Percentiles rank a stretch among this genome's conserved stretches.
phyloP scores from a whole-genome alignment of 2,329 filamentous ascomycete genomes.

The Hypoxylon sp. region DNA sequence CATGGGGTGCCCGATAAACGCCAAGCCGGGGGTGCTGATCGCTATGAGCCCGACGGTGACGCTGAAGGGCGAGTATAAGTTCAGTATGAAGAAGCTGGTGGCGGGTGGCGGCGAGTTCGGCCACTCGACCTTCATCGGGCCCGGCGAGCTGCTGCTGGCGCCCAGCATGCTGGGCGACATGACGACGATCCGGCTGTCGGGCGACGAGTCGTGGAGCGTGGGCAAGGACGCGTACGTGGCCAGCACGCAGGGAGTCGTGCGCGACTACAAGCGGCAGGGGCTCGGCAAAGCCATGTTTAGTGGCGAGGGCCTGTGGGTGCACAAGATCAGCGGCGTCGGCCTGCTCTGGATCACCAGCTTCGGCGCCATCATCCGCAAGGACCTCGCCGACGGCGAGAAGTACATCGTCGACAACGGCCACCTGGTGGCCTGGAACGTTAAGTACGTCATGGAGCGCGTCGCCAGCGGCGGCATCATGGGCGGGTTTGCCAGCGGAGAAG shows the following conservation, averaged over 20 bases:
- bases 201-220: conserved; percentile 80
- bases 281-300: conserved; percentile 92
- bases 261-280: conserved; percentile 86
- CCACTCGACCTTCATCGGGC: conserved; percentile 83
- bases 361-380: conserved; percentile 93
- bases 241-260: conserved; percentile 84
- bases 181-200: conserved; percentile 76
- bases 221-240: conserved; percentile 88
- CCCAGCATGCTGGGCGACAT: conserved; percentile 85
- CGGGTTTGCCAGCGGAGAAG: conserved; percentile 81
- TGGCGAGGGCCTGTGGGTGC: conserved; percentile 90
- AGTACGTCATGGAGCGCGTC: conserved; percentile 89
- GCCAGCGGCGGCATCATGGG: conserved; percentile 93
- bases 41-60: conserved; percentile 91
- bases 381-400: conserved; percentile 77
- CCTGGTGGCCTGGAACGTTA: conserved; percentile 95
- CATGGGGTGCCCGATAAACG: conserved; percentile 82
- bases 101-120: conserved; percentile 81
- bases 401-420: conserved; percentile 96
- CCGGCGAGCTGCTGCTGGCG: conserved; percentile 86
- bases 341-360: conserved; percentile 92
- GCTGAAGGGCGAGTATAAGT: conserved; percentile 82
- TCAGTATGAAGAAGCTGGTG: conserved; percentile 91
- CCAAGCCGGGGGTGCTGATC: conserved; percentile 89
- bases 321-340: conserved; percentile 82